Conservation (phyloP, 306 rosid genomes). For the Vigna radiata region DNA sequence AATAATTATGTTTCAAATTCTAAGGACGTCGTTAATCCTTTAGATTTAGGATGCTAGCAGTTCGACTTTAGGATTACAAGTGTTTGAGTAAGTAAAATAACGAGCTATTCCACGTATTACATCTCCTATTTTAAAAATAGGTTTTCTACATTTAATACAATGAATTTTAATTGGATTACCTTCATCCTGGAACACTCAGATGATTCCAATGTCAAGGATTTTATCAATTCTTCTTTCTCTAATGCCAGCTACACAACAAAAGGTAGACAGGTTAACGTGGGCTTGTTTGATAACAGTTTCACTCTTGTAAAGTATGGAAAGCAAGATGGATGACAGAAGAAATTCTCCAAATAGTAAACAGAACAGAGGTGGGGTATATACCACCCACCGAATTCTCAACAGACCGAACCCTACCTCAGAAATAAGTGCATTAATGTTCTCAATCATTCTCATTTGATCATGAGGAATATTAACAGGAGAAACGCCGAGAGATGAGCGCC, state of each 20-base stretch:
- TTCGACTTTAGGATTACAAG: not conserved
- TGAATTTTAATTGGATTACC: constrained; percentile 54
- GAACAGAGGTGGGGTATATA: not conserved
- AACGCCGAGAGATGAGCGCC: constrained; percentile 55
- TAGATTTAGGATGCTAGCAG: not conserved
- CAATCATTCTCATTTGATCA: constrained; percentile 79
- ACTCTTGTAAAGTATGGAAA: constrained; percentile 29
- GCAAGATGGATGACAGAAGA: constrained; percentile 24
- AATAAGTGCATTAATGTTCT: constrained; percentile 79
- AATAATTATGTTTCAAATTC: not conserved
- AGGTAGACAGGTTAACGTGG: constrained; percentile 35
- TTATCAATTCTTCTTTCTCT: constrained; percentile 90
- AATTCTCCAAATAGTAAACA: constrained; percentile 32
- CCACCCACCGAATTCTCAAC: constrained; percentile 4
- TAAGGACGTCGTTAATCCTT: not conserved
- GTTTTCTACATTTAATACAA: too few species aligned
- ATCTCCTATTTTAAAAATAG: not conserved
- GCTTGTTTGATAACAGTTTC: constrained; percentile 24
- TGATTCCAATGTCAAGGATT: constrained; percentile 80
- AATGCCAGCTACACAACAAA: constrained; percentile 68
- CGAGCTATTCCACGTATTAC: not conserved
- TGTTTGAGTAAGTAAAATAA: too few species aligned
- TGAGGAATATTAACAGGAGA: constrained; percentile 69
- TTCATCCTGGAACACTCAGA: constrained; percentile 77
- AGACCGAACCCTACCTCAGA: constrained; percentile 75